Conservation (phyloP, 768 basidiomycete genomes). For the Lyophyllum atratum region DNA sequence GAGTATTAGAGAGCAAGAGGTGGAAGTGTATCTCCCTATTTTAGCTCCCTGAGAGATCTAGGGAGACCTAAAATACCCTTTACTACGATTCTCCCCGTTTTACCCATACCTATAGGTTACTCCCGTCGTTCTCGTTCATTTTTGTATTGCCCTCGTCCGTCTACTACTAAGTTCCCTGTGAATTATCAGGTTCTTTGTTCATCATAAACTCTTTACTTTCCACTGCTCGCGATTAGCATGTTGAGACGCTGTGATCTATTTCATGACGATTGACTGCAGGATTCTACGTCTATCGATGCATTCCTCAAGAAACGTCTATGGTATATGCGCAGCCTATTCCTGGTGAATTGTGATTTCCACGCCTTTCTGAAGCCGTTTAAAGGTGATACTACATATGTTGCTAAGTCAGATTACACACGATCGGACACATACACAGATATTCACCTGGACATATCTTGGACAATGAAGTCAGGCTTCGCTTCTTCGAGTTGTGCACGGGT, state of each 20-base stretch:
- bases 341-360: conserved; percentile 47
- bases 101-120: conserved; percentile 17
- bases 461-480: conserved; percentile 65
- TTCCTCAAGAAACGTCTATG: neutral
- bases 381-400: conserved; percentile 30
- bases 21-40: conserved; percentile 13
- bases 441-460: conserved; percentile 72
- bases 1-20: conserved; percentile 47
- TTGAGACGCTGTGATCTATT: neutral
- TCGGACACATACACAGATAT: conserved; percentile 12
- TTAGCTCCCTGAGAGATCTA: conserved; percentile 8
- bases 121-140: conserved; percentile 9
- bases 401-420: neutral
- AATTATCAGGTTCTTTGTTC: conserved; percentile 11
- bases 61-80: conserved; percentile 20
- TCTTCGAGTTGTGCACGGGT: conserved; percentile 65
- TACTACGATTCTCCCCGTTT: conserved; percentile 9
- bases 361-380: conserved; percentile 36
- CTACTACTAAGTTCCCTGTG: conserved; percentile 8
- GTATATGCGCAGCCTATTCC: conserved; percentile 20
- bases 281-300: neutral
- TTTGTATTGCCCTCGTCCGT: conserved; percentile 12
- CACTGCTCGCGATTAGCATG: neutral
- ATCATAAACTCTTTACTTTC: conserved; percentile 9
- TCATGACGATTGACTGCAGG: neutral